Base-by-base conservation (phyloP, 768 basidiomycete genomes). In the Mycena chlorophos region DNA sequence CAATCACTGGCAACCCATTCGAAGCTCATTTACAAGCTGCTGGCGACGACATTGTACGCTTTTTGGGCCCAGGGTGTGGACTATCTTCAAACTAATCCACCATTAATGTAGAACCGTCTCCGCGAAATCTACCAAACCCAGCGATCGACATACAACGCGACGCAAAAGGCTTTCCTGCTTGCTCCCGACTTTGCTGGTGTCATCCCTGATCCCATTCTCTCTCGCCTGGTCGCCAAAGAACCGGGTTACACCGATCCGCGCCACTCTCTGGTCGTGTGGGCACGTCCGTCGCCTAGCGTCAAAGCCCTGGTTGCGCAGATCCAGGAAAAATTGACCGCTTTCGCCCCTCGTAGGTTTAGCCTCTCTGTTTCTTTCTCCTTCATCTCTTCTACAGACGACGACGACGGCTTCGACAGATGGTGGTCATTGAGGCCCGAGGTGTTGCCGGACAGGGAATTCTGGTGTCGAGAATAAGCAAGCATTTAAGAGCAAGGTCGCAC, bases 101-200 rank as follows among this genome's bases (percentile, higher is more conserved):
- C n/a, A n/a, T n/a, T n/a, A n/a, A n/a, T n/a, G n/a, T 34, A 34
- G 31, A 34, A 34, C 31, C 31, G 31, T 8, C 31, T 34, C 31
- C 31, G 31, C 31, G 31, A 34, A 17, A 34, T 34, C 31, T 34
- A 34, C 17, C 10, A 34, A 69, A 66, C 38, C 59, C 69, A 19
- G 76, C 74, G 12, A 66, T 65, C 5, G 65, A 72, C 2, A 60
- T 62, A 4, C 31, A 34, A 34, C 31, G 31, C 8, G 31, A 34
- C 8, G 31, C 10, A 17, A 8, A 34, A 34, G 31, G 31, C 31
- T 8, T 17, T 34, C 10, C 17, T 34, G 31, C 17, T 34, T 8
- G 31, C 8, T 34, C 31, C 31, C 31, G 31, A 34, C 31, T 34
- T 34, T 34, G 31, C 31, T 8, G 31, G 31, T 8, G 17, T 34